Evolutionary conservation across 2,329 filamentous ascomycete species (phyloP), one percentile per base, ranked within the genome.

Genomic region (Dactylellina haptotyla): DNA sequence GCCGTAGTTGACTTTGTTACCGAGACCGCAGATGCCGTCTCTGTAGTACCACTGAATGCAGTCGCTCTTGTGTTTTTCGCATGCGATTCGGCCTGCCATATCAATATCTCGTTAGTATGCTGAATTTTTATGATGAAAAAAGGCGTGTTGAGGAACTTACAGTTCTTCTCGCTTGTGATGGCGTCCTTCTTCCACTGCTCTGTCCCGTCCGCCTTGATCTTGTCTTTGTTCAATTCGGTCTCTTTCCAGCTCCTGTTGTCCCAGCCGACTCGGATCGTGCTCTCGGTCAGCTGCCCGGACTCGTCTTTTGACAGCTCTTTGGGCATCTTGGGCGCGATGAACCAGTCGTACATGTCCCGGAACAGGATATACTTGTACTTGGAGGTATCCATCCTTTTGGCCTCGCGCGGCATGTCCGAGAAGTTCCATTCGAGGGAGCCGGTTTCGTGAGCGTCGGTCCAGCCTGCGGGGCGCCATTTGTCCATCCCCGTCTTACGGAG

Each of bases 1-100:
- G 69, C 69, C 69, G 41, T 73, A 73, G 43, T 66, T 66, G 34
- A 73, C 12, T 34, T 73, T 73, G 2, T 48, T 37, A 23, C 61
- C 64, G n/a, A 73, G 9, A 23, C 69, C 69, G 51, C 69, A 73
- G 50, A 73, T 62, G 32, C 69, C 69, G 9, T 59, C 53, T 30
- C 69, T 57, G 25, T 45, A 73, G 30, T 73, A 73, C 69, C 69
- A 73, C 41, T 73, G 69, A 8, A 73, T 46, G 8, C 69, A 73
- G n/a, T 58, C 41, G 5, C 37, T 50, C 8, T 62, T 23, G 23
- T 73, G 41, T 30, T 56, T 54, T 45, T 73, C 69, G 54, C 69
- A 73, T 9, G 69, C 69, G 16, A 73, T 54, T 56, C 69, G 69
- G 18, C 69, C 69, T 73, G 16, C 5, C 2, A 39, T 18, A n/a